Evolutionary conservation across 208 protist species (phyloP).

Genomic region (Vickermania spadyakhi): DNA sequence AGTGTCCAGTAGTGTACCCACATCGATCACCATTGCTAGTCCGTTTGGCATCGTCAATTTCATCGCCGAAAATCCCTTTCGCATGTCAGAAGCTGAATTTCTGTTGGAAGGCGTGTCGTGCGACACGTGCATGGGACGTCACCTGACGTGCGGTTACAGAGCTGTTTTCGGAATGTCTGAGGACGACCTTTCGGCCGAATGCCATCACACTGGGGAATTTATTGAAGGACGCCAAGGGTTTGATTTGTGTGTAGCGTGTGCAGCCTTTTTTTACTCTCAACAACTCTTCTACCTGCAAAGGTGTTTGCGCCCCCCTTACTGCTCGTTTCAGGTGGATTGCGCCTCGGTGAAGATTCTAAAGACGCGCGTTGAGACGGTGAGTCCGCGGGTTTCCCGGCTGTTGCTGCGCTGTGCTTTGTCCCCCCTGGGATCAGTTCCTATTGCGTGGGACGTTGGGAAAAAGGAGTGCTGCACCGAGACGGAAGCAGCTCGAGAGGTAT

Average conservation of each 20-base stretch:
- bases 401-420: not conserved
- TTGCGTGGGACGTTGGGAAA: not conserved
- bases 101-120: constrained; percentile 30
- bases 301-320: constrained; percentile 12
- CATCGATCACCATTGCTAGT: constrained; percentile 33
- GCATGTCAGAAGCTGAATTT: constrained; percentile 23
- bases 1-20: constrained; percentile 18
- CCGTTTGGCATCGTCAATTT: constrained; percentile 30
- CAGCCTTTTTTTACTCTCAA: constrained; percentile 32
- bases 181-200: constrained; percentile 11
- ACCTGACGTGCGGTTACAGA: constrained; percentile 32
- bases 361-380: not conserved
- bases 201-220: constrained; percentile 33
- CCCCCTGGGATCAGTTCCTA: not conserved
- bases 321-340: constrained; percentile 19
- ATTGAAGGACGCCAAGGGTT: constrained; percentile 27
- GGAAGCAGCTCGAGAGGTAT: not conserved
- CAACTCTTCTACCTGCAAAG: constrained; percentile 13
- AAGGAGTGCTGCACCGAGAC: not conserved
- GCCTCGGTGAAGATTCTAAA: constrained; percentile 20
- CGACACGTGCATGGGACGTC: constrained; percentile 35
- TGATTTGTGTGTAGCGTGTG: constrained; percentile 61
- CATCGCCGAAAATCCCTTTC: constrained; percentile 37
- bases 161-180: constrained; percentile 23
- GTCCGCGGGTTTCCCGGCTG: not conserved